Percentiles rank a stretch among this genome's conserved stretches.
Conservation (phyloP, 352 stramenopile species). For the Aphanomyces euteiches region DNA sequence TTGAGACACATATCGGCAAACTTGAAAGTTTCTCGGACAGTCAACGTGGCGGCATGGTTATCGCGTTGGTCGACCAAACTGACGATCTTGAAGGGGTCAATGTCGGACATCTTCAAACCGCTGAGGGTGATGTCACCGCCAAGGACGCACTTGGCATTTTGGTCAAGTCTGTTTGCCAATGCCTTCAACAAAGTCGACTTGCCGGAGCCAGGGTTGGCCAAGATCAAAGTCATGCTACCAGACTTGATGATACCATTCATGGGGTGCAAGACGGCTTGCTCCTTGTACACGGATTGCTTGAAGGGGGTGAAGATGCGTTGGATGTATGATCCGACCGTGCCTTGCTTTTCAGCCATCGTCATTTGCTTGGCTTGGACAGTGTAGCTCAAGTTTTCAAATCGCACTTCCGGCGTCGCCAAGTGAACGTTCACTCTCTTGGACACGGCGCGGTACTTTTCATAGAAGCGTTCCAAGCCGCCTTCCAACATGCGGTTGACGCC, state of each 20-base stretch:
- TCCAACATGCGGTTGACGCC: conserved; percentile 59
- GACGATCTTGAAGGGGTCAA: conserved; percentile 56
- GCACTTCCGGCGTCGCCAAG: conserved; percentile 59
- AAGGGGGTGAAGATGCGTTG: conserved; percentile 45
- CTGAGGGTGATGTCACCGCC: conserved; percentile 39
- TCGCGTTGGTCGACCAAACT: conserved; percentile 46
- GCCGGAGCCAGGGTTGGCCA: conserved; percentile 60
- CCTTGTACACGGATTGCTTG: conserved; percentile 38
- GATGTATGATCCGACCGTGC: conserved; percentile 56
- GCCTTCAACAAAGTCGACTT: conserved; percentile 77
- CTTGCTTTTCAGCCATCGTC: conserved; percentile 40
- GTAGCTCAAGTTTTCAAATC: conserved; percentile 75
- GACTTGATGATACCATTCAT: conserved; percentile 66
- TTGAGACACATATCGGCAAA: conserved; percentile 91
- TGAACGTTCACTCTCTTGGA: conserved; percentile 63
- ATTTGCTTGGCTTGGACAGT: conserved; percentile 47
- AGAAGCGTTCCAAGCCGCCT: conserved; percentile 68
- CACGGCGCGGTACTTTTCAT: conserved; percentile 78
- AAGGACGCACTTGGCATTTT: conserved; percentile 38
- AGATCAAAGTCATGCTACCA: conserved; percentile 58
- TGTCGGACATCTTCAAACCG: conserved; percentile 46
- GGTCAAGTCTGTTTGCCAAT: conserved; percentile 53
- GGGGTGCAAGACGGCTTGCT: conserved; percentile 54
- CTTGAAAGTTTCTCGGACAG: conserved; percentile 91
- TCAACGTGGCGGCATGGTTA: conserved; percentile 81